Conservation (phyloP, 768 basidiomycete genomes). For the Leccinum imitatum region DNA sequence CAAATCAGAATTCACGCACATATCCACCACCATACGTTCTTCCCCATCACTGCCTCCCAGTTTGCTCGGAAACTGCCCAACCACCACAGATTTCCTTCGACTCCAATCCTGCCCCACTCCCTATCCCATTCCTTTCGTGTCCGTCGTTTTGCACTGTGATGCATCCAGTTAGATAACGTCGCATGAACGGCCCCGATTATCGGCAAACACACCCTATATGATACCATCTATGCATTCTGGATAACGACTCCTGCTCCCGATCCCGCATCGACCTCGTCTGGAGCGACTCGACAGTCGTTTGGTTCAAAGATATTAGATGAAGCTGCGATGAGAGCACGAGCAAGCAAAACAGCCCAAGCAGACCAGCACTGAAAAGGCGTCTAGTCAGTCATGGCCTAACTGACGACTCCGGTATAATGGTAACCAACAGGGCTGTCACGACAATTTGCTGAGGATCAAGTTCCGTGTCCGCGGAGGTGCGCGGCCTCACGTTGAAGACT, state of each 20-base stretch:
- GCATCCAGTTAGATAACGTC: background rate
- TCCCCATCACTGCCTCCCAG: slow-evolving; percentile 87
- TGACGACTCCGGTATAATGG: background rate
- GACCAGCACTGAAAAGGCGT: slow-evolving; percentile 46
- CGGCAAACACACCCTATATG: slow-evolving; percentile 47
- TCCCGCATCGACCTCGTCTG: slow-evolving; percentile 57
- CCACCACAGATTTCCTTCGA: slow-evolving; percentile 90
- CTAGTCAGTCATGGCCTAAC: slow-evolving; percentile 9
- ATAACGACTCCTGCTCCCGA: slow-evolving; percentile 54
- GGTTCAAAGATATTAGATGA: slow-evolving; percentile 56
- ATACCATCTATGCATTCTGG: slow-evolving; percentile 52
- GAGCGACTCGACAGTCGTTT: slow-evolving; percentile 83
- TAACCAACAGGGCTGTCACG: slow-evolving; percentile 68
- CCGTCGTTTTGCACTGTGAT: slow-evolving; percentile 48
- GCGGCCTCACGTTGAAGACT: slow-evolving; percentile 44
- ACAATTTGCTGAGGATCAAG: slow-evolving; percentile 71
- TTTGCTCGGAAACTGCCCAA: slow-evolving; percentile 56
- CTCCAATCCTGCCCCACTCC: slow-evolving; percentile 77
- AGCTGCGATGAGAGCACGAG: slow-evolving; percentile 59
- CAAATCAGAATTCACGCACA: slow-evolving; percentile 49
- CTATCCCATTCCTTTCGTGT: slow-evolving; percentile 58
- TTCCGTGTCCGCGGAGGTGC: slow-evolving; percentile 19
- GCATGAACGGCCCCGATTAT: background rate
- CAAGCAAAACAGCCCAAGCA: slow-evolving; percentile 72
- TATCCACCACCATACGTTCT: slow-evolving; percentile 66